Conservation (phyloP, 2,329 filamentous ascomycete species). For the Penicillium paneum region DNA sequence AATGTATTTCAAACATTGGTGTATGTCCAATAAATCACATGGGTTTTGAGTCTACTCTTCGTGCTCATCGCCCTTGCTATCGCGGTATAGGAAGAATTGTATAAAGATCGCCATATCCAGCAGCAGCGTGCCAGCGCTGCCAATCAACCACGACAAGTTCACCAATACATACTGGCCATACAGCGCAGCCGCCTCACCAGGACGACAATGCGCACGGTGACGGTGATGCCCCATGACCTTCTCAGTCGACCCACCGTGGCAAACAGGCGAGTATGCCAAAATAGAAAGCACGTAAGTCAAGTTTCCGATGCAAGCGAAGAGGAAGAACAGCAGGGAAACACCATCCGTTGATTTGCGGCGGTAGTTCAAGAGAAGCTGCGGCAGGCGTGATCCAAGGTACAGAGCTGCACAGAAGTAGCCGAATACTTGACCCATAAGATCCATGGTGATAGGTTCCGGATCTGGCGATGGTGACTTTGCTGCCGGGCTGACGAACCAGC, state of each 20-base stretch:
- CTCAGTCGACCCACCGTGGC: conserved; percentile 36
- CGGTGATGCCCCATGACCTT: conserved; percentile 10
- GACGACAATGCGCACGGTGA: conserved; percentile 50
- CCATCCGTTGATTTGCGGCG: conserved; percentile 90
- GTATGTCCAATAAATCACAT: not conserved
- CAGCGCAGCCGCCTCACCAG: conserved; percentile 62
- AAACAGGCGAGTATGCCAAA: conserved; percentile 79
- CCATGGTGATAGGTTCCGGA: conserved; percentile 58
- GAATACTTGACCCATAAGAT: conserved; percentile 79
- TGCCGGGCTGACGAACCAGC: conserved; percentile 72
- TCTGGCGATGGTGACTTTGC: conserved; percentile 20
- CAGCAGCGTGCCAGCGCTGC: conserved; percentile 81
- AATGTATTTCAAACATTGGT: not conserved
- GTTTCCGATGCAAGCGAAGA: conserved; percentile 95
- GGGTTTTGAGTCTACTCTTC: not conserved
- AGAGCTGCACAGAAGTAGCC: conserved; percentile 87
- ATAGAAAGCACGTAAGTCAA: conserved; percentile 90
- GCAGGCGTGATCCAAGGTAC: conserved; percentile 84
- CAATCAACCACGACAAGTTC: conserved; percentile 85
- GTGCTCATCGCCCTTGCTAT: conserved; percentile 25
- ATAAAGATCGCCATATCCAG: conserved; percentile 83
- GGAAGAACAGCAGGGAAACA: conserved; percentile 88
- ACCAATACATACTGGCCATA: conserved; percentile 84
- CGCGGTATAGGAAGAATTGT: conserved; percentile 83
- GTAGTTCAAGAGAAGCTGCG: conserved; percentile 89